Base-by-base conservation (phyloP, 2,329 filamentous ascomycete genomes). In the Xylaria digitata region DNA sequence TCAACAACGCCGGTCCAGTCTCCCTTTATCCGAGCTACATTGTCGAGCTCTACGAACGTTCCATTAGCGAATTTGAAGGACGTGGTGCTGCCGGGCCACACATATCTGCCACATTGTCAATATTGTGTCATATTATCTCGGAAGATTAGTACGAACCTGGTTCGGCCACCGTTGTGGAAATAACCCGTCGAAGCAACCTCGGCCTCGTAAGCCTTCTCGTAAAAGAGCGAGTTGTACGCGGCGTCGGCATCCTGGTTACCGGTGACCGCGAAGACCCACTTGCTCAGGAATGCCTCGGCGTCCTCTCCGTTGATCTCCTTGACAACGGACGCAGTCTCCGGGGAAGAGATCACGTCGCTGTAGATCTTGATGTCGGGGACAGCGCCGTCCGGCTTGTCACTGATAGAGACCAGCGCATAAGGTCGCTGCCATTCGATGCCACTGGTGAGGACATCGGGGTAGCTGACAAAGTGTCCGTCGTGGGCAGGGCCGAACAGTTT, bases 161-260 rank as follows among this genome's bases (percentile, higher is more conserved):
- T 67, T 57, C 80, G 78, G 17, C 79, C 80, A 48, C 77, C 77
- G 2, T 71, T 73, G 46, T 76, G 73, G 70, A 81, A 82, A 61
- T 80, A 80, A 2, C 80, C 80, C 4, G 65, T 72, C 26, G 74
- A 70, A 67, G 76, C 60, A 73, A 76, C 53, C 74, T 76, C 73
- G 9, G 74, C 75, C 23, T 70, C 61, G 46, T 71, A 76, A 3
- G 76, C 74, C 60, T 77, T 76, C 58, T 75, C 73, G 62, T 75
- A 81, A 67, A 82, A 82, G 73, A 81, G 77, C 5, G 77, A 78
- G 67, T 82, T 82, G 59, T 81, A 82, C 5, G 77, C 78, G 7
- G 80, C 77, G 68, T 82, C 80, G 23, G 73, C 74, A 57, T 82
- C 80, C 68, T 82, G 80, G 46, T 80, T 75, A 19, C 72, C 67